Percentiles rank a stretch among this genome's conserved stretches.
These are phyloP conservation scores for Curvularia verruculosa DNA, from an alignment of 2,329 filamentous ascomycete genomes.

Conservation along the genomic window DNA sequence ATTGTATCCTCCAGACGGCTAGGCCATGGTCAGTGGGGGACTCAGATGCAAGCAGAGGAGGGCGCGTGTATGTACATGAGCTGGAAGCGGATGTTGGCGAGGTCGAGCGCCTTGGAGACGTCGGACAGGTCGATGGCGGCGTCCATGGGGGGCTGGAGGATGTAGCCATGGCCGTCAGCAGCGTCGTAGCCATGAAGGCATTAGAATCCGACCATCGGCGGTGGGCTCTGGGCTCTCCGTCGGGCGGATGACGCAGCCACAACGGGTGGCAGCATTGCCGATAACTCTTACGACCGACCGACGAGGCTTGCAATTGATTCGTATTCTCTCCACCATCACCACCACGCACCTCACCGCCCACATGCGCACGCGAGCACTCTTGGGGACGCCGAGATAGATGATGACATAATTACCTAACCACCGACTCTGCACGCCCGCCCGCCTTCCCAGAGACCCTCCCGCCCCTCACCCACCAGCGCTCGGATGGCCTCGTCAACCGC, in stretches of 20 bases:
- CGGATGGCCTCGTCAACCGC: constrained; percentile 39
- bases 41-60: neutral
- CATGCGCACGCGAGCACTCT: constrained; percentile 5
- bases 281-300: no score
- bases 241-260: constrained; percentile 31
- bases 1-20: constrained; percentile 98
- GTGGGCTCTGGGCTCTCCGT: constrained; percentile 7
- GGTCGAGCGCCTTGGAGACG: constrained; percentile 81
- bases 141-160: constrained; percentile 70
- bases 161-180: constrained; percentile 11
- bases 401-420: constrained; percentile 13
- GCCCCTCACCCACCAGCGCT: constrained; percentile 13
- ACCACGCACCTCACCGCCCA: neutral
- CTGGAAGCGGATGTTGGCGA: constrained; percentile 90
- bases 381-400: constrained; percentile 4
- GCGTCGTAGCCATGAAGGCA: neutral
- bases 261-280: neutral
- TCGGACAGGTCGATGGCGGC: constrained; percentile 86
- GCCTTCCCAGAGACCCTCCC: constrained; percentile 4
- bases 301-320: constrained; percentile 5
- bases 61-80: constrained; percentile 86
- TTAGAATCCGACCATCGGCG: constrained; percentile 19
- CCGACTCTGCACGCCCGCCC: neutral
- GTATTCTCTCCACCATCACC: constrained; percentile 3
- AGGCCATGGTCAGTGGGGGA: constrained; percentile 23